A percentile compares a stretch with the other conserved stretches of the same genome.
phyloP scores from a whole-genome alignment of 2,329 filamentous ascomycete genomes.

The Alternaria longipes region DNA sequence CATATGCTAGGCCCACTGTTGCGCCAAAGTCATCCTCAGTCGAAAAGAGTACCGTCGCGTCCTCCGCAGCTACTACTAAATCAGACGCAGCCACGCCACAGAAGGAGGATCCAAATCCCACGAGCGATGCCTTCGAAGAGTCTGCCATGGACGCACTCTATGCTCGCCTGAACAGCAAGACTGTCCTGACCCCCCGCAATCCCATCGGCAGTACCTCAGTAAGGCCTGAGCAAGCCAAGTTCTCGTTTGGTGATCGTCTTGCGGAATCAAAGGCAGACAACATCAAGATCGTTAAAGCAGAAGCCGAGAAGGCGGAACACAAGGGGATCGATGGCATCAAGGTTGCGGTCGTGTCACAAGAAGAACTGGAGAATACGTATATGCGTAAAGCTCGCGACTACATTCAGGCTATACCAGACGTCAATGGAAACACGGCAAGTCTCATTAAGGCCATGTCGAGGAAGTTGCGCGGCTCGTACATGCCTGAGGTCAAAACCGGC shows the following conservation, averaged over 20 bases:
- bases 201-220: neutral
- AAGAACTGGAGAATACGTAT: conserved; percentile 26
- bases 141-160: conserved; percentile 30
- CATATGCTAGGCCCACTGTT: neutral
- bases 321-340: neutral
- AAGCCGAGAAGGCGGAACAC: neutral
- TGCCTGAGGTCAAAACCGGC: conserved; percentile 5
- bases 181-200: neutral
- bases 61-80: neutral
- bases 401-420: conserved; percentile 22
- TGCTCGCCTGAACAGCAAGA: conserved; percentile 25
- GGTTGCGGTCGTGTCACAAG: conserved; percentile 1
- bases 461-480: conserved; percentile 29
- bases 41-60: conserved; percentile 7
- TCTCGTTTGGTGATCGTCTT: conserved; percentile 12
- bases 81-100: neutral
- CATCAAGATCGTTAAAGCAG: neutral
- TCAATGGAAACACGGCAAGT: conserved; percentile 5
- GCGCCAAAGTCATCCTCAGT: neutral
- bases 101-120: conserved; percentile 3
- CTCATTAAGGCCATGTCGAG: conserved; percentile 25
- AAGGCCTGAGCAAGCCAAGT: conserved; percentile 10
- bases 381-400: conserved; percentile 30
- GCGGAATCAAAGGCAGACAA: neutral
- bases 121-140: conserved; percentile 3